These are phyloP conservation scores for Nephromyces sp. DNA, from an alignment of 169 alveolate species.

Conservation along the genomic window DNA sequence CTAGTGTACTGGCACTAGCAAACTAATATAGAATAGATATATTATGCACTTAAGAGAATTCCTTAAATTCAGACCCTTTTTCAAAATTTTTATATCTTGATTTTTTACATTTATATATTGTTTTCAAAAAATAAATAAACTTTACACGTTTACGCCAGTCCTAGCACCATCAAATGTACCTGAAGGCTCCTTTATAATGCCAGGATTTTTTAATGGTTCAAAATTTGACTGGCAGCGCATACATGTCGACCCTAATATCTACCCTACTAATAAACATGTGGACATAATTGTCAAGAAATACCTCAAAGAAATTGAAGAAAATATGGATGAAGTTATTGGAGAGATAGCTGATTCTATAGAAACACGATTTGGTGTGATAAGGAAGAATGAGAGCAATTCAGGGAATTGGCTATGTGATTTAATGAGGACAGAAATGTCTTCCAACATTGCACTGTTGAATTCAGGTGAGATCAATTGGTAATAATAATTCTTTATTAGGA, in stretches of 20 bases:
- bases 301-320: slow-evolving; percentile 35
- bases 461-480: too few relatives aligned
- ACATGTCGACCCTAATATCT: slow-evolving; percentile 23
- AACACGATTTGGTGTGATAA: slow-evolving; percentile 54
- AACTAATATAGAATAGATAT: too few relatives aligned
- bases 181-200: slow-evolving; percentile 28
- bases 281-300: slow-evolving; percentile 45
- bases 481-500: too few relatives aligned
- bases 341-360: slow-evolving; percentile 58
- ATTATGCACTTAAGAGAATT: too few relatives aligned
- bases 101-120: too few relatives aligned
- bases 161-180: slow-evolving; percentile 26
- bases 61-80: too few relatives aligned
- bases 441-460: slow-evolving; percentile 68
- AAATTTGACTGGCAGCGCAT: slow-evolving; percentile 47
- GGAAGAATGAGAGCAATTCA: slow-evolving; percentile 63
- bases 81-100: too few relatives aligned
- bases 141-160: too few relatives aligned
- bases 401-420: slow-evolving; percentile 72
- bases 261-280: slow-evolving; percentile 39
- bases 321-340: slow-evolving; percentile 56
- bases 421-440: slow-evolving; percentile 49
- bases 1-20: too few relatives aligned
- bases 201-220: slow-evolving; percentile 49
- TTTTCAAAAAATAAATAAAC: too few relatives aligned